Evolutionary conservation across 2,329 filamentous ascomycete species (phyloP), one percentile per base, ranked within the genome.

Genomic region (Elsinoe ampelina): DNA sequence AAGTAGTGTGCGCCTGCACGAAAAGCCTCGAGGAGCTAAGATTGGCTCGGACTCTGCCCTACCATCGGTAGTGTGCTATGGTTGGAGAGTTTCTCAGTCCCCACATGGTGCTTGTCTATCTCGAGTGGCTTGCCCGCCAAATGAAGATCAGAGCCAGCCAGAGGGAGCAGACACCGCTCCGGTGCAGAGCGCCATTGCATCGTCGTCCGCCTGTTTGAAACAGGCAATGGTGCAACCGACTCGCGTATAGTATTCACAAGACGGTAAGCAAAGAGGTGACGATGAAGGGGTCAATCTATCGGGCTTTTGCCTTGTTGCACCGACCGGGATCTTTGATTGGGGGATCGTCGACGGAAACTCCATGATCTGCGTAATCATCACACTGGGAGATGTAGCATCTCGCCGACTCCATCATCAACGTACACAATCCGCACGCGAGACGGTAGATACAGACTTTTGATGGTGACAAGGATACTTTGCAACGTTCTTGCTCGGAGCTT

Each of bases 251-350:
- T 35, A n/a, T 52, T 5, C 32, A 11, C 48, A 35, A 39, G 48
- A 52, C 48, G 48, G 48, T 52, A n/a, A 52, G 35, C 48, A 38
- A 13, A 26, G 48, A 52, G 48, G 48, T 52, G 30, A 50, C 13
- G 3, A 19, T 39, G 12, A 22, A 22, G 20, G 32, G 35, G 11
- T 36, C 48, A 52, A 52, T 52, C 48, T 20, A 52, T 52, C 48
- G 35, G 26, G 4, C 34, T 52, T 52, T 52, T 34, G 26, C 48
- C 32, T 52, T 17, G 32, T 52, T 52, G 35, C 48, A 36, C 13
- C 48, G 48, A 52, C 48, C 30, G 48, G 48, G 48, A 19, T 52
- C 26, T 38, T 52, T 52, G 48, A 52, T 52, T 52, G 48, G 48
- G 48, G 48, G 48, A 52, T 52, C 48, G 48, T 26, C 48, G n/a